These are phyloP conservation scores for Sporobolus alterniflorus DNA, from an alignment of 202 grass and related monocot genomes.

Conservation along the genomic window DNA sequence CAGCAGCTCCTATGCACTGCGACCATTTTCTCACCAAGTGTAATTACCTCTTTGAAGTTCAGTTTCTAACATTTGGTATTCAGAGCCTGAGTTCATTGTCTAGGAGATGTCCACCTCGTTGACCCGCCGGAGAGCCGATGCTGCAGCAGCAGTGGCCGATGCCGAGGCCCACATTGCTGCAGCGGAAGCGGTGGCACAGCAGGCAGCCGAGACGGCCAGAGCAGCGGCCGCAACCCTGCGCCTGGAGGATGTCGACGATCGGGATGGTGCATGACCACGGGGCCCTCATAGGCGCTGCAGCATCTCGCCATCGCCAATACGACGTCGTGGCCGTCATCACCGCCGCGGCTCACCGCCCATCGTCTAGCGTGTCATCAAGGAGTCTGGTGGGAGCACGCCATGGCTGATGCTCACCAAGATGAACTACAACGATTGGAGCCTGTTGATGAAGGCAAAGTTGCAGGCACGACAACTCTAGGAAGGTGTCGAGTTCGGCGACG, in stretches of 20 bases:
- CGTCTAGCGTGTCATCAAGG: not conserved
- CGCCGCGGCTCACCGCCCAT: no score
- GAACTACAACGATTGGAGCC: not conserved
- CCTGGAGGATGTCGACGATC: not conserved
- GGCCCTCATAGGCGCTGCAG: conserved; percentile 3
- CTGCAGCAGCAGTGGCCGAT: rapidly evolving
- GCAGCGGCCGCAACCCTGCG: not conserved
- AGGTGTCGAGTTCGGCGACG: not conserved
- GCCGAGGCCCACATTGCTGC: not conserved
- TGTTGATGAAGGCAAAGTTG: not conserved
- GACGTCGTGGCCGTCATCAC: not conserved
- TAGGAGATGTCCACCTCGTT: no score
- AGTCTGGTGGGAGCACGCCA: not conserved
- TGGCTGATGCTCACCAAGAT: not conserved
- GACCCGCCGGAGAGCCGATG: no score
- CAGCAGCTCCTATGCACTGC: no score
- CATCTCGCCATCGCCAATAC: conserved; percentile 12
- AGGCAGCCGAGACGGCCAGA: no score
- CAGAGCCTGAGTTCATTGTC: no score
- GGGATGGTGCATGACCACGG: not conserved
- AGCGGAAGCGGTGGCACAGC: not conserved
- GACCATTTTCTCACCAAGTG: no score
- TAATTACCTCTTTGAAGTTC: no score
- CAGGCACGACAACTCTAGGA: no score
- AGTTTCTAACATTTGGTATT: no score